Evolutionary conservation across 31 red algal species (phyloP), one percentile per base, ranked within the genome.

Genomic region (Odonthalia washingtoniensis): DNA sequence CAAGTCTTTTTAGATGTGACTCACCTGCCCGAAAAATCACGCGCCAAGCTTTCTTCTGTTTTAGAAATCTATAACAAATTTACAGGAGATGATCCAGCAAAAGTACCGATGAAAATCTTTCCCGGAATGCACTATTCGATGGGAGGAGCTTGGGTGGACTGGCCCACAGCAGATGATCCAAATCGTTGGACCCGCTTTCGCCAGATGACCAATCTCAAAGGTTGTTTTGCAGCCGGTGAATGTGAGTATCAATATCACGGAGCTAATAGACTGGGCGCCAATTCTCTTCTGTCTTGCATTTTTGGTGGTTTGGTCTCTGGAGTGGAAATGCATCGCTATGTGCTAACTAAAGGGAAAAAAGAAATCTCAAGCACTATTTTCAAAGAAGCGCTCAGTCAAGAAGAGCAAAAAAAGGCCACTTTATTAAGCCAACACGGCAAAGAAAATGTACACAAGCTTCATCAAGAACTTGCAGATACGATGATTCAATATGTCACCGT

Each of bases 141-240:
- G 77, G 77, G 77, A 33, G 77, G 77, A 63, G 42, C 60, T 46
- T 80, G 77, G 77, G 77, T 80, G 28, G 77, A 80, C 77, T 44
- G 42, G 42, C 42, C 42, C 42, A 5, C 42, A 44, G 42, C 42
- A 44, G 42, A 44, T 44, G 42, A 44, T 44, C 42, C 42, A 44
- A 44, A 44, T 44, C 42, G 42, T 44, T 44, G 42, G 42, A 44
- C 42, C 42, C 42, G 42, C 42, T 80, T 61, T 44, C 46, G 60
- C 46, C 77, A 61, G 28, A 80, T 80, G 77, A 62, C 43, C 27
- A 80, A 33, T 44, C 28, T 80, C 46, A 40, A 27, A 33, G 77
- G 77, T 30, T 38, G 46, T 36, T 38, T 61, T 44, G 77, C 36
- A 36, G 21, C 36, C 28, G 77, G 77, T 27, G 77, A 80, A 62